Percentiles rank a stretch among this genome's conserved stretches.
Evolutionary conservation across 345 rosid species (phyloP).

Genomic region (Lepidium didymum): DNA sequence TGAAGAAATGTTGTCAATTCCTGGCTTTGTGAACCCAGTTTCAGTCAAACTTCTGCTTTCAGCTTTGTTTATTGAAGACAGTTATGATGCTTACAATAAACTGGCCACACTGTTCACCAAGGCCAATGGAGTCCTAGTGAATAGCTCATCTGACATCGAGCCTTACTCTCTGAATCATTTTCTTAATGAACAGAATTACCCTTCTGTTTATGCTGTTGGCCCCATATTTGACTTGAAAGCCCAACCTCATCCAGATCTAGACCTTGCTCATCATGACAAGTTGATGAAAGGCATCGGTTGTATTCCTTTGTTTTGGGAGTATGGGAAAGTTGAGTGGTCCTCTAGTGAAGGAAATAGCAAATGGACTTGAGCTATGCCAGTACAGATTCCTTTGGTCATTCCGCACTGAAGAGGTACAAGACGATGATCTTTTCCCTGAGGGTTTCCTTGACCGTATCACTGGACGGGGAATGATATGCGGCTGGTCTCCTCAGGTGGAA

Average conservation of each 20-base stretch:
- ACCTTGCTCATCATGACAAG: constrained; percentile 13
- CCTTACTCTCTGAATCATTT: constrained; percentile 29
- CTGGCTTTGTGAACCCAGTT: constrained; percentile 37
- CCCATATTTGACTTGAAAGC: constrained; percentile 30
- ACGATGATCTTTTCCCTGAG: constrained; percentile 29
- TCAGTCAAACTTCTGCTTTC: constrained; percentile 36
- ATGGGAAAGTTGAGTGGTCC: constrained; percentile 27
- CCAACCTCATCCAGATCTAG: constrained; percentile 31
- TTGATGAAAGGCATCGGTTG: constrained; percentile 36
- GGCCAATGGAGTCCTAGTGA: constrained; percentile 38
- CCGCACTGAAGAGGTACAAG: constrained; percentile 1
- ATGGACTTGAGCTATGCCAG: constrained; percentile 40
- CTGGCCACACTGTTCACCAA: constrained; percentile 36
- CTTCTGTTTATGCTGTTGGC: constrained; percentile 41
- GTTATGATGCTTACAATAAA: constrained; percentile 26
- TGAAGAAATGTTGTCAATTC: constrained; percentile 27
- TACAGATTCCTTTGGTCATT: constrained; percentile 38
- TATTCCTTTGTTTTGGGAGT: constrained; percentile 55
- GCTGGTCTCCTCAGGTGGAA: constrained; percentile 31
- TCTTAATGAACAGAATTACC: constrained; percentile 8
- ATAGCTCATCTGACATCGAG: constrained; percentile 42
- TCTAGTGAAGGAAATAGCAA: constrained; percentile 41
- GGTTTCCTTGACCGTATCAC: constrained; percentile 29
- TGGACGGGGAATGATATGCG: constrained; percentile 32
- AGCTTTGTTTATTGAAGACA: constrained; percentile 30